These are phyloP conservation scores for Vitis labrusca DNA, from an alignment of 164 flowering plant genomes.

Conservation along the genomic window DNA sequence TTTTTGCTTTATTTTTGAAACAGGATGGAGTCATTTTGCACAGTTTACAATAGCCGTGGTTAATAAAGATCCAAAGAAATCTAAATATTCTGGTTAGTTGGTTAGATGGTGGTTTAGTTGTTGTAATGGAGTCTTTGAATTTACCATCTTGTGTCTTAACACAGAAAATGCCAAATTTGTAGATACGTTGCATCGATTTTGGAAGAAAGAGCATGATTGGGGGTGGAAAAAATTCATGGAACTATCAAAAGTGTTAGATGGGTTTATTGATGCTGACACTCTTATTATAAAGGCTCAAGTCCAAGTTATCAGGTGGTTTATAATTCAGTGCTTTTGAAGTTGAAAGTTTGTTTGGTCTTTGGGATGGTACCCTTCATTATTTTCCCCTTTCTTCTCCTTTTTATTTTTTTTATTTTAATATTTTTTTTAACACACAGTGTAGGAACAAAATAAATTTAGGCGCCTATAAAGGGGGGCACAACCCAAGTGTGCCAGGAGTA, in stretches of 20 bases:
- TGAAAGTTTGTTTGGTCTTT: not conserved
- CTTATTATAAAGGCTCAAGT: slow-evolving; percentile 96
- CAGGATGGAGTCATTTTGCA: slow-evolving; percentile 99
- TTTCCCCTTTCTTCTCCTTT: not conserved
- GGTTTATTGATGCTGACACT: slow-evolving; percentile 84
- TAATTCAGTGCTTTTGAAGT: not conserved
- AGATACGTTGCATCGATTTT: slow-evolving; percentile 90
- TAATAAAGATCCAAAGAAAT: slow-evolving; percentile 94
- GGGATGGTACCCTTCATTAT: not conserved
- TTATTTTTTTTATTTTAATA: too few relatives aligned
- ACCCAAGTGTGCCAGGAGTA: too few relatives aligned
- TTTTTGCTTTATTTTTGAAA: slow-evolving; percentile 7
- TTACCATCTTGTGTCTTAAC: slow-evolving; percentile 4
- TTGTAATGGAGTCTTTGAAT: not conserved
- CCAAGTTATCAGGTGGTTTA: slow-evolving; percentile 79
- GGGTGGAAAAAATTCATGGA: slow-evolving; percentile 99
- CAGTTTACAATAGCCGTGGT: slow-evolving; percentile 96
- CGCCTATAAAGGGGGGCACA: too few relatives aligned
- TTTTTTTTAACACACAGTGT: too few relatives aligned
- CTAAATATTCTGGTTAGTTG: slow-evolving; percentile 85
- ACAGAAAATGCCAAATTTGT: slow-evolving; percentile 21
- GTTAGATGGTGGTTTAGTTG: slow-evolving; percentile 1
- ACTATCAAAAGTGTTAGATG: slow-evolving; percentile 83
- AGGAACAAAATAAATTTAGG: too few relatives aligned
- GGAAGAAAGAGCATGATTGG: slow-evolving; percentile 99